Evolutionary conservation across 306 rosid genomes (phyloP).

Genomic region (Trifolium repens): DNA sequence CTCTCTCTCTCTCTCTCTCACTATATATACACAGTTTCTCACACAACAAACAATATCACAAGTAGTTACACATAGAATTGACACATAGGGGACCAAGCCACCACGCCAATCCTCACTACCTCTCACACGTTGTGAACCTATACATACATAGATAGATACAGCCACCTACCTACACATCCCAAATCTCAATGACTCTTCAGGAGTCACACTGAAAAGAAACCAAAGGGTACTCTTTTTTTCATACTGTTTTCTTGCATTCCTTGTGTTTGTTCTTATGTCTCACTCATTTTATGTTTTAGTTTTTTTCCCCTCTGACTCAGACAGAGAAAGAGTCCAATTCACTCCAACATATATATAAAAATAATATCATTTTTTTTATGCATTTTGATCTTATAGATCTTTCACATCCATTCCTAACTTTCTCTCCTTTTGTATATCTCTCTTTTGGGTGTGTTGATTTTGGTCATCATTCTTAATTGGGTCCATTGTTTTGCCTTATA

Average conservation of each 20-base stretch:
- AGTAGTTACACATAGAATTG: constrained; percentile 28
- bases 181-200: constrained; percentile 60
- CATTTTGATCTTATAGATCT: constrained; percentile 57
- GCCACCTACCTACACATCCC: constrained; percentile 33
- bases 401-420: constrained; percentile 31
- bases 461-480: constrained; percentile 16
- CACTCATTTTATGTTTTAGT: constrained; percentile 4
- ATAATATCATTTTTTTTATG: constrained; percentile 38
- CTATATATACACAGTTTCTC: neutral
- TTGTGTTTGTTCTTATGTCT: constrained; percentile 24
- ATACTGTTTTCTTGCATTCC: constrained; percentile 32
- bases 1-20: neutral
- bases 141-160: neutral
- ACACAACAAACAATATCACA: constrained; percentile 10
- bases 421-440: constrained; percentile 42
- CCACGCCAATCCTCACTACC: constrained; percentile 28
- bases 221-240: constrained; percentile 17
- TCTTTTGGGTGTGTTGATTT: constrained; percentile 29
- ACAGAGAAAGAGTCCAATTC: constrained; percentile 27
- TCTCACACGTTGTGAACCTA: constrained; percentile 27
- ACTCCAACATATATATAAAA: constrained; percentile 9
- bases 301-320: constrained; percentile 30
- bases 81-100: constrained; percentile 40
- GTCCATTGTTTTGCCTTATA: constrained; percentile 2
- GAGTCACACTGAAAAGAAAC: constrained; percentile 36